A percentile compares a stretch with the other conserved stretches of the same genome.
These are phyloP conservation scores for Elsinoe perseae DNA, from an alignment of 2,329 filamentous ascomycete species.

Conservation along the genomic window DNA sequence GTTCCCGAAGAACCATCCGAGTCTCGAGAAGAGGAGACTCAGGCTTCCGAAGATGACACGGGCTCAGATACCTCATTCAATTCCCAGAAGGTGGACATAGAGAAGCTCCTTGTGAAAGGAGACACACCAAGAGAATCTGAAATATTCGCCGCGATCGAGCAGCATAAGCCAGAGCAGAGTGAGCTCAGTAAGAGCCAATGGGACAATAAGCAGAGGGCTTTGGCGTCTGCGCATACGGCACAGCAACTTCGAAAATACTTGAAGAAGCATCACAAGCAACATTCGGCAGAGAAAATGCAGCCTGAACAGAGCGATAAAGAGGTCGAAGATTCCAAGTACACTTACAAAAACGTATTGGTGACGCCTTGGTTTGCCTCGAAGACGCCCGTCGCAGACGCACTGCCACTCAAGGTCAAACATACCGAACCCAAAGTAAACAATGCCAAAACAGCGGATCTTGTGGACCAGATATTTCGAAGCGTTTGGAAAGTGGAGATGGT, in stretches of 20 bases:
- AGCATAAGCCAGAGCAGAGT: slow-evolving; percentile 7
- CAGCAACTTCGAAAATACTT: not conserved
- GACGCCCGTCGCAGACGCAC: not conserved
- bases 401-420: not conserved
- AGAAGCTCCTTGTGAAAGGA: not conserved
- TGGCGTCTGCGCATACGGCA: not conserved
- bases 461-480: slow-evolving; percentile 15
- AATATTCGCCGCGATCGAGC: slow-evolving; percentile 8
- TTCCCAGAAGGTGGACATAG: not conserved
- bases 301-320: not conserved
- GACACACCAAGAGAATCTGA: not conserved
- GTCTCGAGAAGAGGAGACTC: not conserved
- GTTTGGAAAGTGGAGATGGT: slow-evolving; percentile 15
- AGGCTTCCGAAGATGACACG: not conserved
- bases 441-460: not conserved
- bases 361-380: not conserved
- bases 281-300: not conserved
- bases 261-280: not conserved
- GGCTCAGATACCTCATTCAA: not conserved
- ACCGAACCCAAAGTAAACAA: not conserved
- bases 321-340: not conserved
- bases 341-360: not conserved
- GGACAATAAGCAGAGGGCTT: not conserved
- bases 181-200: not conserved
- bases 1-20: slow-evolving; percentile 13